Evolutionary conservation across 2,329 filamentous ascomycete species (phyloP).

Genomic region (Nakataea oryzae): DNA sequence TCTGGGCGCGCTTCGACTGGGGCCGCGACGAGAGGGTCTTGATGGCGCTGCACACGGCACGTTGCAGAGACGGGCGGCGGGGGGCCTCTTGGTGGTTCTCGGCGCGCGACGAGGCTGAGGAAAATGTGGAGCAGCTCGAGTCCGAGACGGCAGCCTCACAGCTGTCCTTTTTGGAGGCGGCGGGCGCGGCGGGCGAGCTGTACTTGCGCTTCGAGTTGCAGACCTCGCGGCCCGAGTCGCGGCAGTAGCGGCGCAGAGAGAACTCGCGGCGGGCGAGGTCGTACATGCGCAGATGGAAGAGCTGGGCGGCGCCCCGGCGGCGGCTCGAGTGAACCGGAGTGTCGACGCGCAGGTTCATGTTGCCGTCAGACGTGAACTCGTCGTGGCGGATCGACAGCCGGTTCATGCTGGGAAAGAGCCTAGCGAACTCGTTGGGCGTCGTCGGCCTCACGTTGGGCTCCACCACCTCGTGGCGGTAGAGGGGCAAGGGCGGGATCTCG

Average conservation of each 20-base stretch:
- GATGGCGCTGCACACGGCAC: slow-evolving; percentile 35
- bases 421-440: slow-evolving; percentile 70
- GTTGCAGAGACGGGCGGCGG: slow-evolving; percentile 30
- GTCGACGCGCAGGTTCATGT: slow-evolving; percentile 92
- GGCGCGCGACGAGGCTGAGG: slow-evolving; percentile 5
- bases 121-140: slow-evolving; percentile 1
- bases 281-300: slow-evolving; percentile 94
- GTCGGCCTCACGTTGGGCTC: slow-evolving; percentile 62
- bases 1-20: slow-evolving; percentile 23
- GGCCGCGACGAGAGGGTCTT: slow-evolving; percentile 28
- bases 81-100: slow-evolving; percentile 8
- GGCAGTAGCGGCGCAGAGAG: slow-evolving; percentile 81
- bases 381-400: slow-evolving; percentile 80
- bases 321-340: slow-evolving; percentile 58
- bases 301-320: slow-evolving; percentile 50
- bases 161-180: slow-evolving; percentile 20
- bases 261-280: slow-evolving; percentile 80
- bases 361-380: slow-evolving; percentile 80
- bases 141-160: slow-evolving; percentile 17
- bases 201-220: slow-evolving; percentile 73
- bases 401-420: slow-evolving; percentile 77
- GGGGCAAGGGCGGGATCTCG: slow-evolving; percentile 42
- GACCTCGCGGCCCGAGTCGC: slow-evolving; percentile 86
- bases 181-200: slow-evolving; percentile 48
- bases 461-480: slow-evolving; percentile 51